These are phyloP conservation scores for Hyaloscypha bicolor DNA, from an alignment of 495 filamentous ascomycete genomes.

Conservation along the genomic window DNA sequence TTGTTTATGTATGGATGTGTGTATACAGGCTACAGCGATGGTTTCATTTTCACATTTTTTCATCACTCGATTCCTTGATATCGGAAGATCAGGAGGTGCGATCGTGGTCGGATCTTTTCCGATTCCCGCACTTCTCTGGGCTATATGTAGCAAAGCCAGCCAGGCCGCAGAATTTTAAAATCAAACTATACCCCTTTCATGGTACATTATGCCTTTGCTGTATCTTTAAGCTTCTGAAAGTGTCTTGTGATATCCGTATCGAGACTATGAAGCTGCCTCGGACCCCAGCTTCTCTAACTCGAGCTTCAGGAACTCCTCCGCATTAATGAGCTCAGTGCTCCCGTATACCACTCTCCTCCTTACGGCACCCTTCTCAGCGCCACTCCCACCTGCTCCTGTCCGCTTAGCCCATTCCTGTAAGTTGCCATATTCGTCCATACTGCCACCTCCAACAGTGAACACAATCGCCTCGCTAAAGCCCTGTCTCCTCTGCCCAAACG, in stretches of 20 bases:
- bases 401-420: conserved; percentile 93
- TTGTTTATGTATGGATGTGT: not conserved
- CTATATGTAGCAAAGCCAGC: not conserved
- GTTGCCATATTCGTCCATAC: conserved; percentile 99
- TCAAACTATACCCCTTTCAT: conserved; percentile 1
- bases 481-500: conserved; percentile 90
- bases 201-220: not conserved
- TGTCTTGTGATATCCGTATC: conserved; percentile 9
- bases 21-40: not conserved
- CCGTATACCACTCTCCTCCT: conserved; percentile 88
- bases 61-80: not conserved
- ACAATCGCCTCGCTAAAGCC: conserved; percentile 95
- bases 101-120: not conserved
- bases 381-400: conserved; percentile 55
- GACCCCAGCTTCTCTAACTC: conserved; percentile 79
- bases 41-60: not conserved
- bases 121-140: not conserved
- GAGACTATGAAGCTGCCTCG: conserved; percentile 16
- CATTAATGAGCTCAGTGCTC: conserved; percentile 91
- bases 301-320: conserved; percentile 79
- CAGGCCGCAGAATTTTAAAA: not conserved
- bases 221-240: not conserved
- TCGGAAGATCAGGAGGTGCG: not conserved
- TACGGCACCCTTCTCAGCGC: conserved; percentile 46
- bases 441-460: conserved; percentile 95